Percentiles rank a stretch among this genome's conserved stretches.
Evolutionary conservation across 306 rosid species (phyloP).

Genomic region (Quercus engelmannii): DNA sequence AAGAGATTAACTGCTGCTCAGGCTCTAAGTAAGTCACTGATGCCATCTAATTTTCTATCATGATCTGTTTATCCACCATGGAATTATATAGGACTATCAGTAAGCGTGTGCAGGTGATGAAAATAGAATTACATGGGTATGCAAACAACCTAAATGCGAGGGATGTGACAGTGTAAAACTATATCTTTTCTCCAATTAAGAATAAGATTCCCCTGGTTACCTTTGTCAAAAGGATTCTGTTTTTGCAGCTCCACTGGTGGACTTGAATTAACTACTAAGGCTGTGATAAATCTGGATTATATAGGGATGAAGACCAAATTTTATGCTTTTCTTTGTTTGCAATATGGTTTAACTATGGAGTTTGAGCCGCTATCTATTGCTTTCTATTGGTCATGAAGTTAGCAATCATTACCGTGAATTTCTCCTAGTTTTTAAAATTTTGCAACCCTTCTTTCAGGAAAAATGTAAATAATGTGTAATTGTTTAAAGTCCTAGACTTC

Average conservation of each 20-base stretch:
- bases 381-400: background rate
- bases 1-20: slow-evolving; percentile 80
- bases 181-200: background rate
- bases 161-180: background rate
- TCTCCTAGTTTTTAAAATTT: background rate
- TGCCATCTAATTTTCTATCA: background rate
- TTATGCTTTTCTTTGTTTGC: background rate
- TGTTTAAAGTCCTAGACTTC: background rate
- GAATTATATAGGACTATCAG: background rate
- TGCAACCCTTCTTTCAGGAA: background rate
- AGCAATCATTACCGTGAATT: background rate
- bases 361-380: background rate
- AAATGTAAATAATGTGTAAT: background rate
- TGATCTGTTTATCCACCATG: background rate
- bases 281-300: background rate
- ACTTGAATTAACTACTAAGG: background rate
- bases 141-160: background rate
- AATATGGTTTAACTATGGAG: background rate
- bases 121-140: background rate
- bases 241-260: background rate
- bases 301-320: background rate
- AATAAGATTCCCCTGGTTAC: background rate
- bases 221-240: background rate
- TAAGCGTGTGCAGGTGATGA: background rate
- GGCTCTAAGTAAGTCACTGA: slow-evolving; percentile 56